Percentiles rank a stretch among this genome's conserved stretches.
Evolutionary conservation across 352 stramenopile species (phyloP).

Genomic region (Phytophthora pinifolia): DNA sequence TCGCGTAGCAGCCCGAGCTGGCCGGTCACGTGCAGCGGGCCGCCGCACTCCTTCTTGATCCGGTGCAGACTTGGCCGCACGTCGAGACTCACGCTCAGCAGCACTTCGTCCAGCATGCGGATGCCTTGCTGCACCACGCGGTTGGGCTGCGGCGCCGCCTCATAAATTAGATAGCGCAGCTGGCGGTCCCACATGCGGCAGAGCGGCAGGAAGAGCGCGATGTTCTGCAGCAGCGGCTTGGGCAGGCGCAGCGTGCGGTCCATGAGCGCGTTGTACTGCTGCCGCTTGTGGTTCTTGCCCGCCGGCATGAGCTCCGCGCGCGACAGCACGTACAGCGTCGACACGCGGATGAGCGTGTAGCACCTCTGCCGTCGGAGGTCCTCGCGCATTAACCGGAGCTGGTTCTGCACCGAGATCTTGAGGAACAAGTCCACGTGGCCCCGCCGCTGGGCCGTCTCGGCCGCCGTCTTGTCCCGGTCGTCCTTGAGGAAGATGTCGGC

Average conservation of each 20-base stretch:
- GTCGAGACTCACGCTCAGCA: conserved; percentile 73
- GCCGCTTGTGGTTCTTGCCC: conserved; percentile 45
- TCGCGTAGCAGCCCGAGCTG: conserved; percentile 78
- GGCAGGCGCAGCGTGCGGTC: conserved; percentile 71
- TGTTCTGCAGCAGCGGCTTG: conserved; percentile 80
- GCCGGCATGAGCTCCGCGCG: conserved; percentile 44
- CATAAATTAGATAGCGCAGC: conserved; percentile 77
- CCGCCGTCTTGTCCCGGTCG: conserved; percentile 84
- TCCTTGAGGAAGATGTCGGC: conserved; percentile 89
- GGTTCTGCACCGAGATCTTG: conserved; percentile 87
- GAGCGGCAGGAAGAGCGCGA: conserved; percentile 72
- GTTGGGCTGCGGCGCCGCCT: conserved; percentile 68
- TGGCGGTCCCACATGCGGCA: conserved; percentile 80
- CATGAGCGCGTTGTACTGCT: conserved; percentile 53
- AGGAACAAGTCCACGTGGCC: conserved; percentile 83
- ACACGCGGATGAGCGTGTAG: conserved; percentile 71
- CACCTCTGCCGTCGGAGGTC: conserved; percentile 67
- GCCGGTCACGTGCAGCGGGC: conserved; percentile 41
- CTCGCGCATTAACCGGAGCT: conserved; percentile 80
- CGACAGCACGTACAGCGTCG: conserved; percentile 62
- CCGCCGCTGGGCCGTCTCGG: conserved; percentile 77
- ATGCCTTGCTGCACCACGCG: conserved; percentile 81
- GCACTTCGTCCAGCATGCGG: conserved; percentile 80
- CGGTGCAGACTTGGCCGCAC: conserved; percentile 52
- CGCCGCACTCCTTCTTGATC: conserved; percentile 49